phyloP scores from a whole-genome alignment of 169 alveolate species.

The Perkinsus marinus region DNA sequence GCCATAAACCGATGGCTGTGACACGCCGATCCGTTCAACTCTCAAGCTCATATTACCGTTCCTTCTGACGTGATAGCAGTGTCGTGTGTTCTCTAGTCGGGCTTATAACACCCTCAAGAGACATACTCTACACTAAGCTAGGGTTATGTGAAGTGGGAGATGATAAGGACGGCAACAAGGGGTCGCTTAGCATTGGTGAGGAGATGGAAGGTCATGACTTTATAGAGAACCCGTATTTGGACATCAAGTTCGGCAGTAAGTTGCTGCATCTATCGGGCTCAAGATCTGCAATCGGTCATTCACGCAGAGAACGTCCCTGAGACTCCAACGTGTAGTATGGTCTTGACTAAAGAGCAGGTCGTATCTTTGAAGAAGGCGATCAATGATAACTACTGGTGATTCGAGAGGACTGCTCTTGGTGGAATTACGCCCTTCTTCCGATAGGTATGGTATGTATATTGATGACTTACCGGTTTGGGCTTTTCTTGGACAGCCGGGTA shows the following conservation, averaged over 20 bases:
- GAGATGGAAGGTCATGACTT: slow-evolving; percentile 26
- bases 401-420: background rate
- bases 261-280: background rate
- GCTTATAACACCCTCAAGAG: slow-evolving; percentile 28
- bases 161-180: background rate
- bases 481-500: slow-evolving; percentile 5
- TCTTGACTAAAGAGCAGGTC: background rate
- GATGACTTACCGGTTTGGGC: slow-evolving; percentile 23
- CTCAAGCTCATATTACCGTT: too few species aligned
- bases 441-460: background rate
- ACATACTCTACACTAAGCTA: slow-evolving; percentile 12
- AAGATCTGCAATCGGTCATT: background rate
- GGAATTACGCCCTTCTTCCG: background rate
- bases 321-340: background rate
- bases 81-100: slow-evolving; percentile 2
- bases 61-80: background rate
- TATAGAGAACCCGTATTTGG: background rate
- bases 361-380: background rate
- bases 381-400: slow-evolving; percentile 3
- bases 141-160: slow-evolving; percentile 11
- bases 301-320: background rate
- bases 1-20: too few species aligned
- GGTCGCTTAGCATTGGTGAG: slow-evolving; percentile 9
- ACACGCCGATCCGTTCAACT: too few species aligned
- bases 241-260: background rate